Conservation (phyloP, 1,284 basidiomycete genomes). For the Inonotus hispidus region DNA sequence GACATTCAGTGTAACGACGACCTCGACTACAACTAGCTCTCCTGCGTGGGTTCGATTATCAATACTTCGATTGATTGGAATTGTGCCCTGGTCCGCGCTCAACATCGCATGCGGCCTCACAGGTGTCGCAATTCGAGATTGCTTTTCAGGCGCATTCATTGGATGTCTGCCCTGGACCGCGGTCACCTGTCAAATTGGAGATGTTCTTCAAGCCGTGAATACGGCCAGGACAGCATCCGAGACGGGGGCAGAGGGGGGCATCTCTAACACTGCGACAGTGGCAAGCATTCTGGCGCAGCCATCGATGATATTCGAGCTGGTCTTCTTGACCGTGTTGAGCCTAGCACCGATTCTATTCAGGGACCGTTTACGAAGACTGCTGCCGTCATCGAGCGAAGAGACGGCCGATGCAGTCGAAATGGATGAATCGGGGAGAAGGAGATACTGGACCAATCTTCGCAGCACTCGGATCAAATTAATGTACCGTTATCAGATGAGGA, state of each 20-base stretch:
- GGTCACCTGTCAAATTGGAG: slow-evolving; percentile 84
- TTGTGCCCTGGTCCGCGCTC: slow-evolving; percentile 92
- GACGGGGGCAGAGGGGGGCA: slow-evolving; percentile 8
- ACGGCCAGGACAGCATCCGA: slow-evolving; percentile 58
- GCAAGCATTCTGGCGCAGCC: slow-evolving; percentile 68
- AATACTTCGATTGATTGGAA: slow-evolving; percentile 79
- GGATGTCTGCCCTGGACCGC: slow-evolving; percentile 78
- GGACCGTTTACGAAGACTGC: slow-evolving; percentile 51
- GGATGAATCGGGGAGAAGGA: slow-evolving; percentile 5
- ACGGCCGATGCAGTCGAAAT: background rate
- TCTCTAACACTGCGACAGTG: slow-evolving; percentile 59
- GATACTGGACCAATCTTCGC: background rate
- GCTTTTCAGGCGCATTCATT: slow-evolving; percentile 77
- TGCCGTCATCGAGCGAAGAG: slow-evolving; percentile 32
- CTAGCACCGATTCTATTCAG: slow-evolving; percentile 73
- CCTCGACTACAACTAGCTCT: slow-evolving; percentile 39
- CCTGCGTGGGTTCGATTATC: slow-evolving; percentile 81
- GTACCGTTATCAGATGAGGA: background rate
- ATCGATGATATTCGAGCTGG: slow-evolving; percentile 65
- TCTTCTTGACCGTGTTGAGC: slow-evolving; percentile 67
- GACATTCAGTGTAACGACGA: slow-evolving; percentile 25
- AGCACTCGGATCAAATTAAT: background rate
- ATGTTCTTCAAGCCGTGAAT: slow-evolving; percentile 64
- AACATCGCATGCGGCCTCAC: slow-evolving; percentile 91
- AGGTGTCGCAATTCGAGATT: slow-evolving; percentile 69